A percentile compares a stretch with the other conserved stretches of the same genome.
Conservation (phyloP, 2,329 filamentous ascomycete genomes). For the Bipolaris cookei region DNA sequence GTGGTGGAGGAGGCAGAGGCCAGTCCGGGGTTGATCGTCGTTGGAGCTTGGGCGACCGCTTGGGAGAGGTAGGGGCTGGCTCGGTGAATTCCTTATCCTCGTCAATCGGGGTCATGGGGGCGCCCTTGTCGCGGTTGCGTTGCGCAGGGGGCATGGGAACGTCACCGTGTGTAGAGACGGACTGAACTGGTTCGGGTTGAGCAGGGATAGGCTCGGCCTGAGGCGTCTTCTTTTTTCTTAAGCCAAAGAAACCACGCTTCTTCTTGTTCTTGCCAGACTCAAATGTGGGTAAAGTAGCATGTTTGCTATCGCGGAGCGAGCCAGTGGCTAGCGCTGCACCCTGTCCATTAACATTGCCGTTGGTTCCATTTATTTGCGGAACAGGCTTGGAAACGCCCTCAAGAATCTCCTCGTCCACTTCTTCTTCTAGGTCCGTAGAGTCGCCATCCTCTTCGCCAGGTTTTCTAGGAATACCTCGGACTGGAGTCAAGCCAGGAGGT, state of each 20-base stretch:
- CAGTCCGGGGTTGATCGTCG: conserved; percentile 57
- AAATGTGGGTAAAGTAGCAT: conserved; percentile 38
- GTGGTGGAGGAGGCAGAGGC: conserved; percentile 55
- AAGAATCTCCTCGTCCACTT: conserved; percentile 38
- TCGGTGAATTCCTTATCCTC: conserved; percentile 42
- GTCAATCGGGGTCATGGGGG: conserved; percentile 44
- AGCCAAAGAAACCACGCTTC: conserved; percentile 54
- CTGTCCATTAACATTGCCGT: conserved; percentile 26
- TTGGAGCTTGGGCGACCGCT: conserved; percentile 54
- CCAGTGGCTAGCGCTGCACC: conserved; percentile 45
- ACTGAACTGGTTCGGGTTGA: conserved; percentile 40
- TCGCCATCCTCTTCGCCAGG: conserved; percentile 64
- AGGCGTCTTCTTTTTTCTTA: conserved; percentile 67
- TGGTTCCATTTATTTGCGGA: conserved; percentile 22
- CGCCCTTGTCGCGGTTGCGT: conserved; percentile 30
- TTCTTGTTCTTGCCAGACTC: conserved; percentile 47
- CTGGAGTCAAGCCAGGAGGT: conserved; percentile 56
- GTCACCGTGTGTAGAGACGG: conserved; percentile 36
- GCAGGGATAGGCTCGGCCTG: conserved; percentile 39
- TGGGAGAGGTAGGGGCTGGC: conserved; percentile 19
- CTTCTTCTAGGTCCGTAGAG: conserved; percentile 58
- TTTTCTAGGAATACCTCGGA: conserved; percentile 66
- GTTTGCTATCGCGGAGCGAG: conserved; percentile 49
- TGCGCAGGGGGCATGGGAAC: conserved; percentile 41
- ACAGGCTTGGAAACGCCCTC: conserved; percentile 24